Evolutionary conservation across 768 basidiomycete genomes (phyloP), one percentile per base, ranked within the genome.

Genomic region (Leccinellum albellum): DNA sequence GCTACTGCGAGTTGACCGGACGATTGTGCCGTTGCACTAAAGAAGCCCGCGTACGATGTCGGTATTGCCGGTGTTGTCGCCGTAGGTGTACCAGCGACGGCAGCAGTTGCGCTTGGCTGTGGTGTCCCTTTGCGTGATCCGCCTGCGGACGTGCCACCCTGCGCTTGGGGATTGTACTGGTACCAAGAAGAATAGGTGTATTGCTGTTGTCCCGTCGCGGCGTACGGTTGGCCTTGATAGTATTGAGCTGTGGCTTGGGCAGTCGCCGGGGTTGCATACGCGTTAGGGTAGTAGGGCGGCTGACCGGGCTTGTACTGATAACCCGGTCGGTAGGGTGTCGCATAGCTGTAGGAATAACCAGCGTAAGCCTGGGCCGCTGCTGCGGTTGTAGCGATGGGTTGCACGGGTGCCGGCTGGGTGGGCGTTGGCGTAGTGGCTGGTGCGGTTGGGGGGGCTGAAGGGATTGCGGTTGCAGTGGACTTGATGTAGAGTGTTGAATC

Each of bases 401-500:
- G 57, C 37, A 63, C 45, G 13, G 73, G 61, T 7, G 64, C 37
- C 42, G 66, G 53, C 44, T 72, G 53, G 17, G 68, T 58, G 7
- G 74, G 61, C 8, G 74, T 65, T 23, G 80, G 68, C 4, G 76
- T 65, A 15, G 72, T 65, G 10, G 73, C 61, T 23, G 72, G 64
- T 44, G 75, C 63, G 15, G 75, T 68, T 51, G 73, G 54, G 48
- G 76, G 59, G 42, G 70, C 58, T 21, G 73, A 51, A 2, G 74
- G 70, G 33, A 73, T 70, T 37, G 69, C 61, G 6, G 75, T 67
- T 15, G 75, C 66, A 4, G 78, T 74, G 2, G 81, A 70, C 60
- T 79, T 80, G 58, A 90, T 79, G 71, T 84, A 86, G 46, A 91
- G 73, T 2, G 90, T 93, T 4, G 82, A 79, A 66, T 92, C 85